Percentiles rank a stretch among this genome's conserved stretches.
These are phyloP conservation scores for Scolecobasidium constrictum DNA, from an alignment of 2,329 filamentous ascomycete species.

Conservation along the genomic window DNA sequence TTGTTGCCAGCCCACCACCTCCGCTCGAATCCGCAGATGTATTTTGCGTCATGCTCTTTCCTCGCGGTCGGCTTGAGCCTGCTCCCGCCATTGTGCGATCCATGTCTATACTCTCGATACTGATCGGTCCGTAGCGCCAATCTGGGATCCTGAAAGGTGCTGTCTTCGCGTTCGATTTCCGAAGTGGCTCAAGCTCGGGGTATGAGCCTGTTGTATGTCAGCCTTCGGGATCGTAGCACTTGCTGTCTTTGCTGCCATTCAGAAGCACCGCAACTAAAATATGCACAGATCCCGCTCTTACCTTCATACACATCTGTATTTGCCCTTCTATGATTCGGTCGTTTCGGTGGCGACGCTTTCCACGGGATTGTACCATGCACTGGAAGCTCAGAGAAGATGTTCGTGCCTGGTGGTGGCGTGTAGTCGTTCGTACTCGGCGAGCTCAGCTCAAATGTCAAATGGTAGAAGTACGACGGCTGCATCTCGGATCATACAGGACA, in stretches of 20 bases:
- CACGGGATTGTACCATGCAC: conserved; percentile 29
- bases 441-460: conserved; percentile 50
- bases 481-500: too few relatives aligned
- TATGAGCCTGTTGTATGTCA: too few relatives aligned
- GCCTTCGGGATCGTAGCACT: too few relatives aligned
- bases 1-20: conserved; percentile 58
- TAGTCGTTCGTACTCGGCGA: conserved; percentile 24
- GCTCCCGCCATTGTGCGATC: conserved; percentile 20
- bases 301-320: not conserved
- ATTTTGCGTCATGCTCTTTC: conserved; percentile 27
- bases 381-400: conserved; percentile 37
- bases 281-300: not conserved
- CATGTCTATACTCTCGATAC: conserved; percentile 74
- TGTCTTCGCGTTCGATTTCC: too few relatives aligned
- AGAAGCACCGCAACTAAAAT: too few relatives aligned
- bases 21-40: conserved; percentile 33
- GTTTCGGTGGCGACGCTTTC: conserved; percentile 15
- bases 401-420: conserved; percentile 27
- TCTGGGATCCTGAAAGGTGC: too few relatives aligned
- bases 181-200: too few relatives aligned
- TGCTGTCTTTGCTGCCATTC: too few relatives aligned
- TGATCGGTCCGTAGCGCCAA: conserved; percentile 72
- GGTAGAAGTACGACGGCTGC: conserved; percentile 49
- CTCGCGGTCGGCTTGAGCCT: conserved; percentile 19
- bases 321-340: conserved; percentile 1